Evolutionary conservation across 345 rosid species (phyloP).

Genomic region (Clarkia xantiana): DNA sequence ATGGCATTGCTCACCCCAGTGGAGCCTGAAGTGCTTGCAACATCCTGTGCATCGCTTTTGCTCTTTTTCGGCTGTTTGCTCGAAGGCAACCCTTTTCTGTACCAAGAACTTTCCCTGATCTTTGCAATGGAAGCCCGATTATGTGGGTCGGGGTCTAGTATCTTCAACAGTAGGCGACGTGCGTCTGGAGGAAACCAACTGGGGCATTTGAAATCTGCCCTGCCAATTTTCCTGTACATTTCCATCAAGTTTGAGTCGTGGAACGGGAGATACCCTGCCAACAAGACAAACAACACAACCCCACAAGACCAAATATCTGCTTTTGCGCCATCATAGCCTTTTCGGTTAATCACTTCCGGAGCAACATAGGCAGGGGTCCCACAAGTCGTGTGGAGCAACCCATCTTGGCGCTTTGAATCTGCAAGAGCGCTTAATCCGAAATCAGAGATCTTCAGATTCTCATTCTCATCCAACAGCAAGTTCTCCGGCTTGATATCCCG

Average conservation of each 20-base stretch:
- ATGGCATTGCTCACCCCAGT: too few relatives aligned
- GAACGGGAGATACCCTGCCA: constrained; percentile 15
- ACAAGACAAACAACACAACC: constrained; percentile 11
- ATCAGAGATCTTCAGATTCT: constrained; percentile 13
- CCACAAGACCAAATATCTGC: constrained; percentile 15
- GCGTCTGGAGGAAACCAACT: constrained; percentile 10
- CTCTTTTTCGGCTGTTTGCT: too few relatives aligned
- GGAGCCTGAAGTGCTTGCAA: too few relatives aligned
- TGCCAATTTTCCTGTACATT: constrained; percentile 15
- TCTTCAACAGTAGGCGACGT: neutral
- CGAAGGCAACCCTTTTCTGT: neutral
- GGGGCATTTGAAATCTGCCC: constrained; percentile 13
- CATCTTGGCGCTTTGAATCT: constrained; percentile 12
- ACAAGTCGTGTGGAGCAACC: constrained; percentile 12
- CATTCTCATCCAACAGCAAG: constrained; percentile 12
- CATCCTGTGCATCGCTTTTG: too few relatives aligned
- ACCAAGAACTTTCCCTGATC: too few relatives aligned
- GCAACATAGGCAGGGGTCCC: constrained; percentile 11
- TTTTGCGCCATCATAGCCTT: too few relatives aligned
- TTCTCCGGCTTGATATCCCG: constrained; percentile 16
- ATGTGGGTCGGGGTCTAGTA: too few relatives aligned
- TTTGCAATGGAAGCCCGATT: too few relatives aligned
- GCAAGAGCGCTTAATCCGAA: constrained; percentile 13
- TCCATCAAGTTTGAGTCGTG: constrained; percentile 16
- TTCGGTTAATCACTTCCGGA: too few relatives aligned